These are phyloP conservation scores for Pseudogymnoascus sp. DNA, from an alignment of 2,329 filamentous ascomycete species.

Conservation along the genomic window DNA sequence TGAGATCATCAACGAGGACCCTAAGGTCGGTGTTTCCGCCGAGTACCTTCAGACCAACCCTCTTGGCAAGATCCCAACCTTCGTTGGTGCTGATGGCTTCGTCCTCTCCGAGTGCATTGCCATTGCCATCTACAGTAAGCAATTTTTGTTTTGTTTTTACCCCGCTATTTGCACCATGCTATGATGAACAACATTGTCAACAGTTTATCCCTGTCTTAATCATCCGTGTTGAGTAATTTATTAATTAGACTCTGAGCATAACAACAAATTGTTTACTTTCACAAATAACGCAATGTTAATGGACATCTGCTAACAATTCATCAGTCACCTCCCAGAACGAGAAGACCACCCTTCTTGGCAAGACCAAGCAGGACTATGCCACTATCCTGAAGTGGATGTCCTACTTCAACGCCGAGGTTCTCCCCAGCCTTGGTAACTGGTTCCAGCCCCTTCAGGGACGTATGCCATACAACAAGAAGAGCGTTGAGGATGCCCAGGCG, in stretches of 20 bases:
- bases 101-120: conserved; percentile 83
- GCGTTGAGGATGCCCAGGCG: conserved; percentile 72
- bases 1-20: conserved; percentile 69
- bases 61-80: conserved; percentile 87
- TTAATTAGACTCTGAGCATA: conserved; percentile 68
- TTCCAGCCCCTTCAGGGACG: conserved; percentile 78
- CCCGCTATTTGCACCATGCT: conserved; percentile 17
- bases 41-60: conserved; percentile 83
- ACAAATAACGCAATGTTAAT: conserved; percentile 14
- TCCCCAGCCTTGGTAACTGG: conserved; percentile 67
- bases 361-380: conserved; percentile 99
- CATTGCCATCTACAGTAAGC: conserved; percentile 96
- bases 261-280: conserved; percentile 16
- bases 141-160: conserved; percentile 14
- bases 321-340: conserved; percentile 98
- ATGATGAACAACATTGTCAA: conserved; percentile 50
- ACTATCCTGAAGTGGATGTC: conserved; percentile 98
- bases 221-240: conserved; percentile 73
- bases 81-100: conserved; percentile 87
- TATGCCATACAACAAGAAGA: conserved; percentile 96
- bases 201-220: conserved; percentile 99
- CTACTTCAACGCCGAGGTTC: conserved; percentile 84
- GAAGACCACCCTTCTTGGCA: conserved; percentile 98
- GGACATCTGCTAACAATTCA: conserved; percentile 20
- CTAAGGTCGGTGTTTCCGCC: conserved; percentile 53